Percentiles rank a stretch among this genome's conserved stretches.
Evolutionary conservation across 2,329 filamentous ascomycete species (phyloP).

Genomic region (Aspergillus versicolor): DNA sequence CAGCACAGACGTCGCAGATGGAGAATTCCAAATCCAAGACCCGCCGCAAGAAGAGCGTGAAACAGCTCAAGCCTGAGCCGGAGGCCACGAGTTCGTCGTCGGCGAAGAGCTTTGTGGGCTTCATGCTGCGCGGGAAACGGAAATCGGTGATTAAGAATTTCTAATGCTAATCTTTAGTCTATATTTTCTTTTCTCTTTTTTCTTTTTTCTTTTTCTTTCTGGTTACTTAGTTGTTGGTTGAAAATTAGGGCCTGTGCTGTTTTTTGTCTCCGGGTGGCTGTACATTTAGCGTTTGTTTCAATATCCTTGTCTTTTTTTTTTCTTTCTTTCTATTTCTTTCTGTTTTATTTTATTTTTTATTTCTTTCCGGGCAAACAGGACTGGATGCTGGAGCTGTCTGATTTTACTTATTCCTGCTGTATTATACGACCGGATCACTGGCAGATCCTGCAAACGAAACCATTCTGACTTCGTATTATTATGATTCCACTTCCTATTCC

Average conservation of each 20-base stretch:
- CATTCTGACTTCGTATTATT: no score
- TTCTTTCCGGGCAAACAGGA: no score
- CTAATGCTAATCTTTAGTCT: not conserved
- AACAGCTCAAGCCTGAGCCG: not conserved
- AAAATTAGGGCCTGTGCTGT: not conserved
- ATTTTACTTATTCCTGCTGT: no score
- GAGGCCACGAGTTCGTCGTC: conserved; percentile 8
- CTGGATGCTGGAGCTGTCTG: no score
- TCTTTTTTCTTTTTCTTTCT: not conserved
- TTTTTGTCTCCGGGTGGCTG: not conserved
- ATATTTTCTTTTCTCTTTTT: not conserved
- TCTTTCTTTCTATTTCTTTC: not conserved
- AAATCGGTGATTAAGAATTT: conserved; percentile 24
- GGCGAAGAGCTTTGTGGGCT: conserved; percentile 24
- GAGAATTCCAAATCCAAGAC: conserved; percentile 10
- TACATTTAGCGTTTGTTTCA: not conserved
- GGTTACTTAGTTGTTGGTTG: not conserved
- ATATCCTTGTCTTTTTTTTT: not conserved
- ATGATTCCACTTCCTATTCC: no score
- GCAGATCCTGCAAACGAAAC: no score
- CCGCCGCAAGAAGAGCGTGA: conserved; percentile 19
- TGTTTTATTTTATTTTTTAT: not conserved
- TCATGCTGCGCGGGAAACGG: conserved; percentile 21
- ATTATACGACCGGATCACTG: no score
- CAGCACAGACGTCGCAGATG: not conserved